Evolutionary conservation across 2,329 filamentous ascomycete genomes (phyloP), one percentile per base, ranked within the genome.

Genomic region (Aspergillus uvarum): DNA sequence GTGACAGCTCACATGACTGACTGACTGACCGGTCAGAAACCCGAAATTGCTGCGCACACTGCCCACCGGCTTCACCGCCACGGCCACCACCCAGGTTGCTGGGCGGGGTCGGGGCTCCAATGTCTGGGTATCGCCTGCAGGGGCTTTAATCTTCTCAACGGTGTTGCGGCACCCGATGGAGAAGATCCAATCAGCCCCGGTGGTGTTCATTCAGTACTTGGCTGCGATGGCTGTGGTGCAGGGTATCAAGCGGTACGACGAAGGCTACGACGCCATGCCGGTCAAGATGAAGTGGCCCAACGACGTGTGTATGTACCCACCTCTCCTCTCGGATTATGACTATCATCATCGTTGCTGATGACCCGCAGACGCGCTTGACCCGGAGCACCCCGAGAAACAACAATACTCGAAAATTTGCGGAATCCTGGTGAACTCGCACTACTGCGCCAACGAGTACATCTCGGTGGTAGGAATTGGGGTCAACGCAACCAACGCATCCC

Each of bases 231-330:
- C 95, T 47, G 89, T 94, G 47, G 89, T 96, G 2, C 85, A 91
- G 63, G 94, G 91, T 0, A 88, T 98, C 63, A 88, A 90, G 64
- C 83, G 82, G 26, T 98, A 98, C 71, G 92, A 89, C 52, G 76
- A 77, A 2, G 91, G 88, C 7, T 98, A 96, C 74, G 82, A 85
- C 5, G 81, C 86, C 0, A 75, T 98, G 4, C 90, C 91, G 0
- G 83, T 99, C 47, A 92, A 90, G 72, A 79, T 99, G 32, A 99
- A 99, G 76, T 99, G 95, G 95, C 95, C 95, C 11, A 99, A 99
- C 70, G 95, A 99, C 72, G 91, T 99, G 57, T 94, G 87, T 88
- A 76, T 74, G 82, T 76, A 4, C 2, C 32, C 22, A n/a, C 31
- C 16, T 2, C 49, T 50, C 16, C 5, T 22, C 10, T 49, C 7